Base-by-base conservation (phyloP, 1,284 basidiomycete genomes). In the Dichomitus squalens region DNA sequence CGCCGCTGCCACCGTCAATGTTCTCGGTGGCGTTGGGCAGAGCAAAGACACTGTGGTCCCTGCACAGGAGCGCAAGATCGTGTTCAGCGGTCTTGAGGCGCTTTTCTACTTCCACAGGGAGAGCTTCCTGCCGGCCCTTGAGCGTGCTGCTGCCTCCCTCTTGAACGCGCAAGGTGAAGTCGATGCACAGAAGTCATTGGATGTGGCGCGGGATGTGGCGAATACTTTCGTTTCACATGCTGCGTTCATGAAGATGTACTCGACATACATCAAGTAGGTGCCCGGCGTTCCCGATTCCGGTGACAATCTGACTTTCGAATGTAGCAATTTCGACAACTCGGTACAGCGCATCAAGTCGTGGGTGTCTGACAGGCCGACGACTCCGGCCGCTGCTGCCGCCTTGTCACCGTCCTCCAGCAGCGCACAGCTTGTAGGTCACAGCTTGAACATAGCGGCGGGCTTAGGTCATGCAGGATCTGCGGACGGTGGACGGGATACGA, bases 211-310 rank as follows among this genome's bases (percentile, higher is more conserved):
- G 60, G 83, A 85, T 27, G 88, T 99, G 34, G 96, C 94, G 7
- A 85, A 90, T 60, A 95, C 93, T 39, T 99, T 99, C 74, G 78
- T 90, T 60, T 91, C 88, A 49, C 95, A 98, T 73, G 93, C 93
- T 38, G 93, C 95, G 7, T 96, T 96, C 79, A 93, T 98, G 92
- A 93, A 83, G 76, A 95, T 98, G 88, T 98, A 98, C 74, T 95
- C 93, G 48, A 92, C 90, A 38, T 98, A 96, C 72, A 96, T 96
- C 80, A 97, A 96, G 91, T 93, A 71, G 70, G 91, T 80, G 27
- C 52, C 12, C 18, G n/a, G 20, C 43, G 14, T 12, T 56, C 44
- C 59, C 53, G 57, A 34, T 7, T 46, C 23, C 14, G n/a, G 43
- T 21, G n/a, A 16, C 51, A 18, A 4, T 47, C 44, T 63, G 39